Evolutionary conservation across 169 alveolate species (phyloP).

Genomic region (Babesia microti): DNA sequence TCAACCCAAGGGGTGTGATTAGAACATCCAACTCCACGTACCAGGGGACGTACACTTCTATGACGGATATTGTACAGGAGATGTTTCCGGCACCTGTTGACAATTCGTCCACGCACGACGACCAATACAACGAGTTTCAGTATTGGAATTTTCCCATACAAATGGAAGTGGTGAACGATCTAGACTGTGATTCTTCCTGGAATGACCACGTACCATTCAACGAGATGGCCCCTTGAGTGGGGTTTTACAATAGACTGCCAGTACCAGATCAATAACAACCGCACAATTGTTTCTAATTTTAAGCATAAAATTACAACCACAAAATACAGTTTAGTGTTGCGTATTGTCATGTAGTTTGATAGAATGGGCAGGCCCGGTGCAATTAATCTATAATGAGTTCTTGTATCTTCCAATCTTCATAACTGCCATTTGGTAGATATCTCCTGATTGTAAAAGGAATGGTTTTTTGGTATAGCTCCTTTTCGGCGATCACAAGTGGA

Average conservation of each 20-base stretch:
- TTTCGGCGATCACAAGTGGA: slow-evolving; percentile 95
- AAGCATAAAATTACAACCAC: too few relatives aligned
- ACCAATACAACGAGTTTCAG: slow-evolving; percentile 10
- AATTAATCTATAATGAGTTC: slow-evolving; percentile 81
- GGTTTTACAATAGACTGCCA: not conserved
- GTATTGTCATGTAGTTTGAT: not conserved
- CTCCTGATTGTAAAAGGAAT: slow-evolving; percentile 97
- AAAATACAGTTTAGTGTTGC: not conserved
- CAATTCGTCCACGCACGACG: slow-evolving; percentile 1
- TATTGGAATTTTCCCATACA: slow-evolving; percentile 22
- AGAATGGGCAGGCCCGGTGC: slow-evolving; percentile 7
- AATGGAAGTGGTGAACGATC: slow-evolving; percentile 6
- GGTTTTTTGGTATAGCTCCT: slow-evolving; percentile 91
- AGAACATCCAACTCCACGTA: slow-evolving; percentile 70
- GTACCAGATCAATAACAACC: too few relatives aligned
- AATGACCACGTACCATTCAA: not conserved
- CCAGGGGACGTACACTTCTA: slow-evolving; percentile 67
- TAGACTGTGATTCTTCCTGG: not conserved
- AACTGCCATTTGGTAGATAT: slow-evolving; percentile 95
- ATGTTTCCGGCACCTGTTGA: slow-evolving; percentile 31
- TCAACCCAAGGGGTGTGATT: slow-evolving; percentile 76
- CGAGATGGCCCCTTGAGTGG: not conserved
- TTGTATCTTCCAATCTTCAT: slow-evolving; percentile 92
- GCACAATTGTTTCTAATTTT: too few relatives aligned
- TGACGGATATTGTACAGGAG: slow-evolving; percentile 32